Evolutionary conservation across 352 stramenopile species (phyloP).

Genomic region (Aphanomyces euteiches): DNA sequence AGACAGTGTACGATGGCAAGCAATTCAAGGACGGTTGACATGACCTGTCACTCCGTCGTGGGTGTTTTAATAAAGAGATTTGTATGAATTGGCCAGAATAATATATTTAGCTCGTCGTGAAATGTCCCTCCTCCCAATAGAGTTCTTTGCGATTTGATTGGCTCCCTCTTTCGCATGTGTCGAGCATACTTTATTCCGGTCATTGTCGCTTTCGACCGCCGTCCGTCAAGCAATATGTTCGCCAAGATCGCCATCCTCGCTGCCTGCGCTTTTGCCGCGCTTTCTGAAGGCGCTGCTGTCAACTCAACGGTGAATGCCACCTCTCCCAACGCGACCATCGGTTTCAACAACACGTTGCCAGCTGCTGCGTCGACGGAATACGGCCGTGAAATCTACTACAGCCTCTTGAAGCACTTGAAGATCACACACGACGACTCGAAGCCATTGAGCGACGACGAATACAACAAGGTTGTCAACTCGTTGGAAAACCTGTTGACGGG

Average conservation of each 20-base stretch:
- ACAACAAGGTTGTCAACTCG: conserved; percentile 12
- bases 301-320: not conserved
- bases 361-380: conserved; percentile 10
- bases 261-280: not conserved
- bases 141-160: not conserved
- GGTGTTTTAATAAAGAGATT: too few relatives aligned
- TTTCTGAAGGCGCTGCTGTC: not conserved
- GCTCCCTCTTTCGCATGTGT: not conserved
- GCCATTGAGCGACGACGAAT: conserved; percentile 23
- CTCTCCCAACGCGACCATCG: conserved; percentile 5
- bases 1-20: not conserved
- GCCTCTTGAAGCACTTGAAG: conserved; percentile 6
- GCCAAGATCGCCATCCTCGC: conserved; percentile 17
- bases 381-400: not conserved
- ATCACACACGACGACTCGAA: conserved; percentile 23
- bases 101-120: not conserved
- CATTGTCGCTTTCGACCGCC: conserved; percentile 1
- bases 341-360: not conserved
- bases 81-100: too few relatives aligned
- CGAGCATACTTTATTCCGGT: not conserved
- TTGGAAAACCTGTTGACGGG: conserved; percentile 13
- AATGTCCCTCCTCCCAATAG: not conserved
- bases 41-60: too few relatives aligned
- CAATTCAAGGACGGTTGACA: too few relatives aligned
- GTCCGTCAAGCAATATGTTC: conserved; percentile 5